Base-by-base conservation (phyloP, 768 basidiomycete genomes). In the Coprinellus micaceus region DNA sequence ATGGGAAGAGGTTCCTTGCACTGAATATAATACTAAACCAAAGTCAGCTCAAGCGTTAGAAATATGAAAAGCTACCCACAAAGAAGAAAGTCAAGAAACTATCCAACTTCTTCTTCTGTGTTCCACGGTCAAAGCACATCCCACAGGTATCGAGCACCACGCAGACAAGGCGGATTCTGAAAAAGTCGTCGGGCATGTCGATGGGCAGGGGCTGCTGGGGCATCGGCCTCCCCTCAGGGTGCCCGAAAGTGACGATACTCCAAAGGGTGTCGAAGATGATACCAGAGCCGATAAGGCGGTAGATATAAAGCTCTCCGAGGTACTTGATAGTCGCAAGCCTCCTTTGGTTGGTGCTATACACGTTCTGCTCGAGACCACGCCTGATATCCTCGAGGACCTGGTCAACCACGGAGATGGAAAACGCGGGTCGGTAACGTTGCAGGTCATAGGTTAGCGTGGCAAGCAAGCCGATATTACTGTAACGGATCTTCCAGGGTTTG, bases 401-500 rank as follows among this genome's bases (percentile, higher is more conserved):
- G 70, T 99, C 97, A 21, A 98, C 88, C 25, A 98, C 85, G 11
- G 84, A 80, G 49, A 97, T 82, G 12, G 87, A 80, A 69, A 98
- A 99, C 2, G 88, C 84, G 10, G 94, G 88, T 61, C 92, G 92
- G 70, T 96, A 97, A 25, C 93, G 82, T 66, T 95, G 92, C 44
- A 99, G 77, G 66, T 98, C 97, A 65, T 95, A 95, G 2, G 95
- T 89, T 57, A 98, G 76, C 84, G 97, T 96, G 11, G 97, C 95
- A 49, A 98, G 77, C 26, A 97, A 78, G 54, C 86, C 82, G 63
- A 99, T 84, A 65, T 91, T 96, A 57, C 86, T 80, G 66, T 88
- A 98, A 65, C 94, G 96, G 73, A 98, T 82, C 69, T 98, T 98
- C 94, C 96, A 97, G 2, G 96, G 90, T 65, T 97, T 96, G n/a